Conservation (phyloP, 2,329 filamentous ascomycete species). For the Neofusicoccum cordaticola region DNA sequence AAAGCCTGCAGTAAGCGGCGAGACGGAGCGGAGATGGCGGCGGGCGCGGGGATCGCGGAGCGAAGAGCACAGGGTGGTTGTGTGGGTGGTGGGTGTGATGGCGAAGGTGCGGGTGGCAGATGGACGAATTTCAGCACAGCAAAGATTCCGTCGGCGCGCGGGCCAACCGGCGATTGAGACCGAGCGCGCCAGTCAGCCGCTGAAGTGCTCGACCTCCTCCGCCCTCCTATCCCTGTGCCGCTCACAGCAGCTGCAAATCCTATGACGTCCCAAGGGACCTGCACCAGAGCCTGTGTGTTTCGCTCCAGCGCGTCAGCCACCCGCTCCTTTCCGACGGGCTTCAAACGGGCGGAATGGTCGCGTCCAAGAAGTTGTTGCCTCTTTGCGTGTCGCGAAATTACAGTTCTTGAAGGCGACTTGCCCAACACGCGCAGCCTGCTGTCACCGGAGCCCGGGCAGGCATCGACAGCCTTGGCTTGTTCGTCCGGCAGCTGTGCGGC, state of each 20-base stretch:
- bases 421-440: not conserved
- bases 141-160: conserved; percentile 16
- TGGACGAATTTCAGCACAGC: conserved; percentile 15
- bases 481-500: not conserved
- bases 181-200: conserved; percentile 2
- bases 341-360: not conserved
- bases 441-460: not conserved
- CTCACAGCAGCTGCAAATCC: conserved; percentile 10
- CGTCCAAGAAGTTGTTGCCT: not conserved
- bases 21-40: conserved; percentile 3
- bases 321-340: not conserved
- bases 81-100: conserved; percentile 15
- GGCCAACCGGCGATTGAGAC: conserved; percentile 4
- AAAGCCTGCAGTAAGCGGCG: not conserved
- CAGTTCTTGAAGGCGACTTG: not conserved
- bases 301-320: not conserved
- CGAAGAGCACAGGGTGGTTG: conserved; percentile 4
- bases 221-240: not conserved
- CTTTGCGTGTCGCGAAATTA: not conserved
- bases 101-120: not conserved
- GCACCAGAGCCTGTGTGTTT: not conserved
- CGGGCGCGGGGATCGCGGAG: not conserved
- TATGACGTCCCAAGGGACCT: not conserved
- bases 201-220: conserved; percentile 6
- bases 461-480: not conserved